Base-by-base conservation (phyloP, 1,284 basidiomycete genomes). In the Ceratobasidium sp. region DNA sequence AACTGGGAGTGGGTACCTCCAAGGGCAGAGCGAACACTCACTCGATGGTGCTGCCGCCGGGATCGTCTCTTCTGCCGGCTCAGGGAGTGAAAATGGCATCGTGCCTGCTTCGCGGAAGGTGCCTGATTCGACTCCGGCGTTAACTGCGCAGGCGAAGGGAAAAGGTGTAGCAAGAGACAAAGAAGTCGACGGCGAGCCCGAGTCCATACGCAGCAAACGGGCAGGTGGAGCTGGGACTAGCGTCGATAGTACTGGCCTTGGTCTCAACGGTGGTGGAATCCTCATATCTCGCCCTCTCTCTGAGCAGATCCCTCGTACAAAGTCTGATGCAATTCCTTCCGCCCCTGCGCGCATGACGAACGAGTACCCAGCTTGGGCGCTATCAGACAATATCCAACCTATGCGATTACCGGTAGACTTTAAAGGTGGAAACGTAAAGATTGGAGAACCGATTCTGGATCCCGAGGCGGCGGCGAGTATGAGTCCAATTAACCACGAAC, bases 401-500 rank as follows among this genome's bases (percentile, higher is more conserved):
- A 45, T 47, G 14, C 44, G 44, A 3, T 48, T 64, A n/a, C 47
- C 62, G 24, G 29, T 29, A 24, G 62, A 64, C 24, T 29, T 63
- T 19, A 53, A 47, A 14, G 31, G 31, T 27, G 57, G 69, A 17
- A 59, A 73, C 19, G 57, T 50, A 36, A 62, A 62, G 59, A 73
- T 73, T n/a, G 69, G 69, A 1, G 36, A 62, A 1, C 69, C 69
- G 17, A 73, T 74, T 22, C 48, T 75, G 53, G 54, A 64, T 57
- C 27, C 79, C 91, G 93, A 89, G 81, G 91, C 92, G n/a, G 91
- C 90, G 2, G 79, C 88, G 77, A 86, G 89, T 76, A 88, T 93
- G 87, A 91, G 88, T 76, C 92, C 93, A 45, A 86, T 92, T 44
- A 90, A 91, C 82, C 87, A 89, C 87, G 87, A 72, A n/a, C 75